phyloP scores from a whole-genome alignment of 164 flowering plant species.

The Dillenia suffruticosa region DNA sequence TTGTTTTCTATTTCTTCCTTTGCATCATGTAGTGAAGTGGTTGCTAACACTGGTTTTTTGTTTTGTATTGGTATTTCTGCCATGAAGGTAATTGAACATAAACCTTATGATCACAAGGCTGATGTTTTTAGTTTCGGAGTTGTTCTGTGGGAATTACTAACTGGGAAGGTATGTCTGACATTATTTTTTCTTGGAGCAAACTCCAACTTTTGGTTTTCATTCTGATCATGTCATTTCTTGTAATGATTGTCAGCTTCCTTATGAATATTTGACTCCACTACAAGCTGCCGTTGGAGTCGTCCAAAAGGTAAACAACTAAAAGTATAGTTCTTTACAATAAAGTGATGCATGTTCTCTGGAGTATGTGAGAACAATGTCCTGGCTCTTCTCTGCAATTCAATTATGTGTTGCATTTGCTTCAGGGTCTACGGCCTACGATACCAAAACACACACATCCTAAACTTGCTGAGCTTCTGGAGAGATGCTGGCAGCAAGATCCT shows the following conservation, averaged over 20 bases:
- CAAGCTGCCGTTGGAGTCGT: slow-evolving; percentile 69
- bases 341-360: not conserved
- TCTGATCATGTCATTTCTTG: not conserved
- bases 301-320: slow-evolving; percentile 34
- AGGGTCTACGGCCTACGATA: slow-evolving; percentile 63
- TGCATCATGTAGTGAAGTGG: not conserved
- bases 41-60: not conserved
- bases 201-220: not conserved
- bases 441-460: slow-evolving; percentile 68
- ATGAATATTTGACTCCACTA: slow-evolving; percentile 49
- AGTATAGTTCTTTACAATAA: not conserved
- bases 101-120: slow-evolving; percentile 65
- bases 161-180: slow-evolving; percentile 40
- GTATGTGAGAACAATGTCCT: not conserved
- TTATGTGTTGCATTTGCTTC: not conserved
- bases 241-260: slow-evolving; percentile 38
- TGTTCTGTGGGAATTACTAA: slow-evolving; percentile 54
- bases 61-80: slow-evolving; percentile 1
- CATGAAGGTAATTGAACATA: slow-evolving; percentile 59
- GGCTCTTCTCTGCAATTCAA: too few relatives aligned
- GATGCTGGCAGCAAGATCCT: slow-evolving; percentile 91
- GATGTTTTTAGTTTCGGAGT: slow-evolving; percentile 60
- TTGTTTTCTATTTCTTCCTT: too few relatives aligned
- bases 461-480: slow-evolving; percentile 60
- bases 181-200: not conserved